Percentiles rank a stretch among this genome's conserved stretches.
These are phyloP conservation scores for Aspergillus quadrilineatus DNA, from an alignment of 2,329 filamentous ascomycete genomes.

Conservation along the genomic window DNA sequence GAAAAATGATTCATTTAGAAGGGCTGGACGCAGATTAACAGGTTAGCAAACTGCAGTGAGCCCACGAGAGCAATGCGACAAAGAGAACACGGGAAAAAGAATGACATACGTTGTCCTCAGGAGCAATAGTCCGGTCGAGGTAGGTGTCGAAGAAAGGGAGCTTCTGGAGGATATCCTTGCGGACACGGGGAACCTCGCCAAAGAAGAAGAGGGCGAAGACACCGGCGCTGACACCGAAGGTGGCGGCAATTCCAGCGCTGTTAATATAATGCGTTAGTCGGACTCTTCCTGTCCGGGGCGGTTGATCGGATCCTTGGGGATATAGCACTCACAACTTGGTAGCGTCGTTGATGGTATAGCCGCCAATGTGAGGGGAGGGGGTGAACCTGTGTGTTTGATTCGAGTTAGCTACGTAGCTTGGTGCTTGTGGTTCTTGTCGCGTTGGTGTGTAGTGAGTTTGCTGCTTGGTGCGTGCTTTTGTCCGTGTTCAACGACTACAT, in stretches of 20 bases:
- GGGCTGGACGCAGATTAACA: constrained; percentile 24
- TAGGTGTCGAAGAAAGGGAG: constrained; percentile 58
- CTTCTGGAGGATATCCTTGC: constrained; percentile 62
- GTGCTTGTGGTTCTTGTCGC: background rate
- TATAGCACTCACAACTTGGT: constrained; percentile 47
- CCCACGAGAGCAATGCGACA: background rate
- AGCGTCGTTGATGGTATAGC: constrained; percentile 46
- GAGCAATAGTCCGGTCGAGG: constrained; percentile 58
- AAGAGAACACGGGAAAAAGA: background rate
- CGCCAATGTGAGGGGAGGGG: constrained; percentile 49
- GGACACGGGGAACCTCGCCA: constrained; percentile 62
- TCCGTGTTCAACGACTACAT: background rate
- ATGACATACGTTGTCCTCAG: constrained; percentile 60
- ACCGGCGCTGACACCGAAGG: constrained; percentile 58
- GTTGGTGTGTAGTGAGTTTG: background rate
- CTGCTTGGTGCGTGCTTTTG: background rate
- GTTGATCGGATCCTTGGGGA: background rate
- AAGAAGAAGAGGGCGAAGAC: constrained; percentile 65
- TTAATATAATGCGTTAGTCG: constrained; percentile 4
- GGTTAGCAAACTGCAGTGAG: background rate
- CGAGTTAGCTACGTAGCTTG: background rate
- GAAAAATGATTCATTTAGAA: constrained; percentile 33
- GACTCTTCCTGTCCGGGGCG: background rate
- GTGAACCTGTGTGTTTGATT: constrained; percentile 46
- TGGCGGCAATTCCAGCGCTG: constrained; percentile 50